Evolutionary conservation across 768 basidiomycete genomes (phyloP).

Genomic region (Collybia mongolica): DNA sequence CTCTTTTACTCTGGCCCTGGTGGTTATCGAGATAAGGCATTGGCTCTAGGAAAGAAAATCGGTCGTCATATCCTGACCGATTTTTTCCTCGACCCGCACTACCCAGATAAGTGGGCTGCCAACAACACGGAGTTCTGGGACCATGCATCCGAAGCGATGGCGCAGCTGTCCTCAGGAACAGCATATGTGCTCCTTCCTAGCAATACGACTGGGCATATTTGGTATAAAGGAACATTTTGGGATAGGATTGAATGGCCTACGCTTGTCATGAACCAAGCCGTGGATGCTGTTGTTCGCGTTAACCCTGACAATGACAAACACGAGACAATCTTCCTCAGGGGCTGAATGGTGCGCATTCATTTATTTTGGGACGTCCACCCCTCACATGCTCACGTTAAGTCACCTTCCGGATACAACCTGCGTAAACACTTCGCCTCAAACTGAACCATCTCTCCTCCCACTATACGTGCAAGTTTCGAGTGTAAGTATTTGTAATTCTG

Average conservation of each 20-base stretch:
- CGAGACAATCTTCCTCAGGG: constrained; percentile 1
- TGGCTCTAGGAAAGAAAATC: neutral
- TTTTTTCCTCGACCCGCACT: constrained; percentile 6
- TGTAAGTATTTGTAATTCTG: no score
- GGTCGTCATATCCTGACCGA: constrained; percentile 6
- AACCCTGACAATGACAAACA: constrained; percentile 6
- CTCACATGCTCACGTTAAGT: no score
- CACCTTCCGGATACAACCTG: no score
- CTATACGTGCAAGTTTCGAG: no score
- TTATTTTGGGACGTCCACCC: no score
- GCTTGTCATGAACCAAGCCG: constrained; percentile 4
- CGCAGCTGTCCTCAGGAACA: constrained; percentile 5
- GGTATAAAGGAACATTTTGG: constrained; percentile 7
- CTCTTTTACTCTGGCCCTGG: constrained; percentile 13
- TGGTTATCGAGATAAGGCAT: constrained; percentile 5
- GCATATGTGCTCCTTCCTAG: constrained; percentile 8
- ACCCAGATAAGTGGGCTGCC: neutral
- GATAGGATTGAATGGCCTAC: constrained; percentile 8
- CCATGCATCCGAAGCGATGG: constrained; percentile 8
- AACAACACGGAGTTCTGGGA: constrained; percentile 9
- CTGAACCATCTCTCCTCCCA: no score
- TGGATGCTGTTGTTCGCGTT: constrained; percentile 5
- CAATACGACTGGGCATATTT: constrained; percentile 1
- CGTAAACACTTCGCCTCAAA: no score
- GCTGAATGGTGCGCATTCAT: no score